Percentiles rank a stretch among this genome's conserved stretches.
Evolutionary conservation across 306 rosid species (phyloP).

Genomic region (Adenanthera pavonina): DNA sequence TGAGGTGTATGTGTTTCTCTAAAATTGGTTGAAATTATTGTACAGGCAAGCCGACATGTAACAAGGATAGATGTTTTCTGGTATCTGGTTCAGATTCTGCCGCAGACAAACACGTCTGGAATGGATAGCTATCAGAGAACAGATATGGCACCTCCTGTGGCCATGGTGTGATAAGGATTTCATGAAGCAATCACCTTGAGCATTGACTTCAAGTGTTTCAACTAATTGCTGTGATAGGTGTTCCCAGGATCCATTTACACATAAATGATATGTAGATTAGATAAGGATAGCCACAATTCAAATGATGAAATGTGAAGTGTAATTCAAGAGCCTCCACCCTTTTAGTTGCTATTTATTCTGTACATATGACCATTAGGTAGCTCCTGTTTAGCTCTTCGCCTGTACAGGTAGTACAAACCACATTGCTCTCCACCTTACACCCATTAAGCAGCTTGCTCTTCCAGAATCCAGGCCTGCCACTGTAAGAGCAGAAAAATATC

Average conservation of each 20-base stretch:
- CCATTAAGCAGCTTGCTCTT: not conserved
- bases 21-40: constrained; percentile 29
- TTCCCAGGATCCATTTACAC: constrained; percentile 24
- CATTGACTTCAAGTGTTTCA: constrained; percentile 20
- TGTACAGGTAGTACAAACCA: not conserved
- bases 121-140: constrained; percentile 50
- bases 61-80: constrained; percentile 76
- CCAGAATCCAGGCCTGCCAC: not conserved
- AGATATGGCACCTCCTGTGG: constrained; percentile 48
- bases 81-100: constrained; percentile 76
- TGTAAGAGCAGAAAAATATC: not conserved
- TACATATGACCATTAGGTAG: not conserved
- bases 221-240: constrained; percentile 35
- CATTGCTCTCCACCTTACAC: not conserved
- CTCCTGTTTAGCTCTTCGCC: not conserved
- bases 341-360: not conserved
- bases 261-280: constrained; percentile 37
- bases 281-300: no score
- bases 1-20: not conserved
- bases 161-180: constrained; percentile 41
- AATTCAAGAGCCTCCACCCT: not conserved
- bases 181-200: constrained; percentile 33
- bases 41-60: constrained; percentile 62
- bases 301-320: no score
- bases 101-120: constrained; percentile 46